Percentiles rank a stretch among this genome's conserved stretches.
These are phyloP conservation scores for Trichoderma lentiforme DNA, from an alignment of 2,329 filamentous ascomycete genomes.

Conservation along the genomic window DNA sequence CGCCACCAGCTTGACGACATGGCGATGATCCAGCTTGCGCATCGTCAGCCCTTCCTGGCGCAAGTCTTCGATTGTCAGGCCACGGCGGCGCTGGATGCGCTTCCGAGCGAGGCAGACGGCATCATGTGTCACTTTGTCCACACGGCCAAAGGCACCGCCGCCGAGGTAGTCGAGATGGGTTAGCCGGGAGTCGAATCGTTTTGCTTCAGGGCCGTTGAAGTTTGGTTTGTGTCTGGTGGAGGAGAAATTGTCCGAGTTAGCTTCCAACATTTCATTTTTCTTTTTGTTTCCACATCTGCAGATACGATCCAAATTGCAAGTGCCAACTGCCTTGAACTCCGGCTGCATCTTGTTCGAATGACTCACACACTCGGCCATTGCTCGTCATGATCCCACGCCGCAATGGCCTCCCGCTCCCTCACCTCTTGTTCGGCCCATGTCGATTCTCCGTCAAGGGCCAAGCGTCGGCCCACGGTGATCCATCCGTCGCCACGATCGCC, in stretches of 20 bases:
- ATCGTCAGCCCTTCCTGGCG: slow-evolving; percentile 46
- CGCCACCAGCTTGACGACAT: slow-evolving; percentile 47
- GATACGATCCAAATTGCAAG: not conserved
- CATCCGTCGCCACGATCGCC: slow-evolving; percentile 31
- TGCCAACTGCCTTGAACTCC: not conserved
- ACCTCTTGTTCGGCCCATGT: slow-evolving; percentile 31
- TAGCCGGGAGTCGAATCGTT: slow-evolving; percentile 34
- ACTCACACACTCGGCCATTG: slow-evolving; percentile 35
- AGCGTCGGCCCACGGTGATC: slow-evolving; percentile 31
- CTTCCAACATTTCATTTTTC: not conserved
- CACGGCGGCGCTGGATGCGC: slow-evolving; percentile 37
- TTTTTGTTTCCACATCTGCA: not conserved
- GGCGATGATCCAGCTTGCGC: slow-evolving; percentile 46
- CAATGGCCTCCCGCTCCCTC: slow-evolving; percentile 31
- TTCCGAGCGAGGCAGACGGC: slow-evolving; percentile 45
- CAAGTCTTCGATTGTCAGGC: slow-evolving; percentile 39
- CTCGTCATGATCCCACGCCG: slow-evolving; percentile 32
- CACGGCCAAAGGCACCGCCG: slow-evolving; percentile 42
- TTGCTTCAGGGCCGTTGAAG: slow-evolving; percentile 32
- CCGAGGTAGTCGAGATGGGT: slow-evolving; percentile 38
- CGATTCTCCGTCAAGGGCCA: slow-evolving; percentile 22
- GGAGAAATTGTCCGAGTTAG: not conserved
- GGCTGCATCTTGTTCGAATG: not conserved
- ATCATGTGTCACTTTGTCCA: slow-evolving; percentile 42
- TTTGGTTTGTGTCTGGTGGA: slow-evolving; percentile 29